Evolutionary conservation across 208 protist genomes (phyloP).

Genomic region (Crithidia acanthocephali): DNA sequence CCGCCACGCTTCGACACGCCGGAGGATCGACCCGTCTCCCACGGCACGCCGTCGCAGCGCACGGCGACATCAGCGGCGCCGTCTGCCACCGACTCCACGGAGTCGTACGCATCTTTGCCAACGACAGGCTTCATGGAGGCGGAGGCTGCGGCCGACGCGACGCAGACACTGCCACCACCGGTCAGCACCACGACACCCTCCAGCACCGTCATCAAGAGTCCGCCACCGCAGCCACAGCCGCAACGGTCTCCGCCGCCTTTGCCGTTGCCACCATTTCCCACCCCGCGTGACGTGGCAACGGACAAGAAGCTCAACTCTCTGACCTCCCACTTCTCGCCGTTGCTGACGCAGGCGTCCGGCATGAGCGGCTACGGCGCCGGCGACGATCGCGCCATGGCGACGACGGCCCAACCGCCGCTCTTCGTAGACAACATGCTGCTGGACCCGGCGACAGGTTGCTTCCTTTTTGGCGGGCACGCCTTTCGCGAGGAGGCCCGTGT

Average conservation of each 20-base stretch:
- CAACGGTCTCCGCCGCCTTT: neutral
- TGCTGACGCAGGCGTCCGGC: neutral
- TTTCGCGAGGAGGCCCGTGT: conserved; percentile 80
- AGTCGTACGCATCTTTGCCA: neutral
- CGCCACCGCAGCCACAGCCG: neutral
- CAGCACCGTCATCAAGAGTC: neutral
- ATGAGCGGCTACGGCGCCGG: neutral
- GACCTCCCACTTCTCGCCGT: neutral
- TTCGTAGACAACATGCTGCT: conserved; percentile 69
- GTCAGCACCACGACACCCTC: neutral
- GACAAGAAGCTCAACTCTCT: neutral
- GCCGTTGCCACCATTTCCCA: neutral
- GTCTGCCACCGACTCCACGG: neutral
- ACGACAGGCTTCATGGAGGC: neutral
- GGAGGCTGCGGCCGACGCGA: neutral
- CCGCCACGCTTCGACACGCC: neutral
- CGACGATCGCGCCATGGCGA: conserved; percentile 2
- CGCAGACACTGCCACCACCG: neutral
- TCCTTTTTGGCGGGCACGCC: conserved; percentile 65
- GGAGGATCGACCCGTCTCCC: neutral
- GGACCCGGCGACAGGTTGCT: conserved; percentile 50
- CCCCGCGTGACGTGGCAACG: neutral
- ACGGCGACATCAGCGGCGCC: neutral
- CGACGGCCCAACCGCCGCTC: conserved; percentile 65
- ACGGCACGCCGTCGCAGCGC: neutral